Base-by-base conservation (phyloP, 352 stramenopile genomes). In the Phytophthora hibernalis region DNA sequence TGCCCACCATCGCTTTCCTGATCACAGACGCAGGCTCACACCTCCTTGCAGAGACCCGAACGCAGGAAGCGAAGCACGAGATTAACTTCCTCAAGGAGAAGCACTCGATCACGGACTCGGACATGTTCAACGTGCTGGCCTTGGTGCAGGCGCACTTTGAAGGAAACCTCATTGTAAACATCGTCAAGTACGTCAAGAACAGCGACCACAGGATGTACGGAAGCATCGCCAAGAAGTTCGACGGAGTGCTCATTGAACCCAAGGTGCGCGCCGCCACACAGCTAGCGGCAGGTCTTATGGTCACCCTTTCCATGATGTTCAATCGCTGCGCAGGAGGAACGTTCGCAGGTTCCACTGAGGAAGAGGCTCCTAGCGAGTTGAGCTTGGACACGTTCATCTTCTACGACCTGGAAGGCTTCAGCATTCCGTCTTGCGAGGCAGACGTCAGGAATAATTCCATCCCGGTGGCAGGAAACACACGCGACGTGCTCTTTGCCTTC, bases 1-100 rank as follows among this genome's bases (percentile, higher is more conserved):
- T 87, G 54, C 74, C 83, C 30, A 90, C 83, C 1, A 76, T 91
- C 20, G 80, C 77, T 35, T 91, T 91, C 68, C 58, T 89, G 10
- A 90, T 91, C 77, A 84, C 83, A 2, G 83, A 90, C 50, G 83
- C 81, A 5, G 68, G 70, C 1, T 80, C 80, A 51, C 82, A 91
- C 57, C 53, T 91, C 28, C 61, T 71, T 21, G 75, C 65, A 30
- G 69, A 80, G 16, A 51, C 53, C 30, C 40, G 40, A 37, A 81
- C 79, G 2, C 13, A 49, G 13, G 80, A 89, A 44, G 69, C 82
- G 5, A 58, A 57, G 4, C 72, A 80, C 26, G 78, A 91, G 31
- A 54, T 76, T 28, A 61, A 76, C 16, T 76, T 67, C 35, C 80
- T 91, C 64, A 81, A 76, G 45, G 51, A 66, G 49, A 77, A 78